A percentile compares a stretch with the other conserved stretches of the same genome.
phyloP scores from a whole-genome alignment of 192 early-diverging fungal species.

The Dimargaris verticillata region DNA sequence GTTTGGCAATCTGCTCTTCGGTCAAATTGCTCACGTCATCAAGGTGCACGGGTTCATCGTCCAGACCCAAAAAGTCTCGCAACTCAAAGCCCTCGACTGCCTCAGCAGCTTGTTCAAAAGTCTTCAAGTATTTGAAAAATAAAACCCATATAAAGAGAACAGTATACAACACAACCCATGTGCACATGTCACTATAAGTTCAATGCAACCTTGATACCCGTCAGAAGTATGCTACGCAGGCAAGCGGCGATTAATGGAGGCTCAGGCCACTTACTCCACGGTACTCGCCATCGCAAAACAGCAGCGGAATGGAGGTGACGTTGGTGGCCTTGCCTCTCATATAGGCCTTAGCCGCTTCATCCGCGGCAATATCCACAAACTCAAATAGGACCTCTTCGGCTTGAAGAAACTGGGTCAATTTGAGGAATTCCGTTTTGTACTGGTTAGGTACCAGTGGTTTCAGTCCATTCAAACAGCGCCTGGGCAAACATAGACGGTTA shows the following conservation, averaged over 20 bases:
- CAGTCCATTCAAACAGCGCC: background rate
- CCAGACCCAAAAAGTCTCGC: conserved; percentile 28
- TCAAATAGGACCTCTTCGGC: conserved; percentile 32
- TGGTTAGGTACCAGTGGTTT: background rate
- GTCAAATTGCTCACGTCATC: conserved; percentile 7
- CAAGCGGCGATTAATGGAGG: background rate
- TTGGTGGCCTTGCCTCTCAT: conserved; percentile 29
- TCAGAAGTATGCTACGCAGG: background rate
- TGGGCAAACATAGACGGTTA: background rate
- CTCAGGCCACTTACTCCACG: conserved; percentile 16
- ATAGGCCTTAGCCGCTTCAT: conserved; percentile 31
- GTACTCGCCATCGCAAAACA: conserved; percentile 32
- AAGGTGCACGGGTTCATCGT: conserved; percentile 28
- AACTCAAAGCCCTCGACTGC: conserved; percentile 28
- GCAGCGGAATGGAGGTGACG: conserved; percentile 29
- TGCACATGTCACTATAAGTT: too few relatives aligned
- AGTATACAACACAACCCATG: too few relatives aligned
- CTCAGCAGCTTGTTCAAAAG: conserved; percentile 28
- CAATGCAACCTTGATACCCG: background rate
- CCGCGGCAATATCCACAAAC: conserved; percentile 29
- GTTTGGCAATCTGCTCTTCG: conserved; percentile 1
- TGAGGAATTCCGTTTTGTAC: conserved; percentile 12
- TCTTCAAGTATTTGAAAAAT: background rate
- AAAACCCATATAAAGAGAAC: background rate
- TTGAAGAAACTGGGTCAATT: conserved; percentile 20